Evolutionary conservation across 2,329 filamentous ascomycete genomes (phyloP), one percentile per base, ranked within the genome.

Genomic region (Pestalotiopsis fici): DNA sequence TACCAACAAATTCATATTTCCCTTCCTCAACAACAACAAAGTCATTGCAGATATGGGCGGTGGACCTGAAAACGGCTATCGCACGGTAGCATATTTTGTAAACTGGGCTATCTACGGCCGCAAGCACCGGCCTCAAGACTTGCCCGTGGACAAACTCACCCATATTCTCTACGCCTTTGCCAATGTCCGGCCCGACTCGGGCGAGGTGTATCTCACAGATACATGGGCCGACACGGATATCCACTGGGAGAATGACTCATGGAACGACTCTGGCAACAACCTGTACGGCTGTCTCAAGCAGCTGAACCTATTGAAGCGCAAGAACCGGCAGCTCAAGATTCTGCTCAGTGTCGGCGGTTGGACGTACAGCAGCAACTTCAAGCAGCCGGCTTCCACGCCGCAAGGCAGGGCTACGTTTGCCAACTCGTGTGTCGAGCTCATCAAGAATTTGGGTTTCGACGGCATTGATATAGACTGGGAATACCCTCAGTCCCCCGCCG

Each of bases 161-260:
- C 95, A 98, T 76, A 81, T 98, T 4, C 88, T 98, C 18, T 98
- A 98, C 72, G 85, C 95, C 18, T 98, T 98, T 80, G 95, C 93
- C 75, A 97, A 98, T 77, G 88, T 97, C 67, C 87, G 88, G 3
- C 85, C 90, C 2, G 93, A 95, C 3, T 89, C 87, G 37, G 95
- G 95, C 62, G 93, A 97, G 79, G 94, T 97, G 79, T 92, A 86
- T 73, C 78, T 91, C 69, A 90, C 88, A 7, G 89, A 91, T 74
- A 73, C 80, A 4, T 91, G 88, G 88, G 86, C 88, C 60, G 89
- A 91, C 77, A 88, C 87, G 1, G 92, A 96, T 72, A 97, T 94
- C 76, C 89, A 90, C 77, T 91, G 86, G 83, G 87, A 89, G 25
- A 85, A 85, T n/a, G 89, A 91, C 76, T 88, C 84, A 59, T 91